phyloP scores from a whole-genome alignment of 106 monocot genomes.

The Dendrobium huoshanense region DNA sequence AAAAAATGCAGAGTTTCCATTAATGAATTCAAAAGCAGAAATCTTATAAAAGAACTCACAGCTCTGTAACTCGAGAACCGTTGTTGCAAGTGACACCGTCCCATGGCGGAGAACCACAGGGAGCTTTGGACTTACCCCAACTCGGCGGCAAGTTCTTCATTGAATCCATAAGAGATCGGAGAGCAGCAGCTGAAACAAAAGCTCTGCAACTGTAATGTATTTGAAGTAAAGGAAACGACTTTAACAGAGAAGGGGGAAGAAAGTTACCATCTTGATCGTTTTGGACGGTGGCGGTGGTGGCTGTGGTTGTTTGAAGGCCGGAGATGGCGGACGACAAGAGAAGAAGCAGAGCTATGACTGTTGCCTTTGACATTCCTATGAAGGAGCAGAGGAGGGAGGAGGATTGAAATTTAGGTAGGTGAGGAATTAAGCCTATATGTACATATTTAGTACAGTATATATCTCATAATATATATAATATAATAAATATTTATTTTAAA shows the following conservation, averaged over 20 bases:
- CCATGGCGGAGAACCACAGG: conserved; percentile 32
- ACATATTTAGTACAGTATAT: too few species aligned
- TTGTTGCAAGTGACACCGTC: conserved; percentile 28
- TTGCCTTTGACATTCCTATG: not conserved
- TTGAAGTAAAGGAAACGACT: not conserved
- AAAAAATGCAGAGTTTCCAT: not conserved
- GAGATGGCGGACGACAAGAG: not conserved
- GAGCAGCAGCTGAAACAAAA: conserved; percentile 28
- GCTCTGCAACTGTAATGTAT: not conserved
- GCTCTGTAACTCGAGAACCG: conserved; percentile 21
- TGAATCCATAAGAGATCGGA: conserved; percentile 17
- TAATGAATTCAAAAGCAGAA: not conserved
- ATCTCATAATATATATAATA: too few species aligned
- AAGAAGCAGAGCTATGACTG: not conserved
- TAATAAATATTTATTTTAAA: too few species aligned
- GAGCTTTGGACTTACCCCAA: conserved; percentile 32
- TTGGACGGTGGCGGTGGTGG: not conserved
- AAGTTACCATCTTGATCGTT: not conserved
- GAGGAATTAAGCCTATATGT: not conserved
- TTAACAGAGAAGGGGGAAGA: not conserved
- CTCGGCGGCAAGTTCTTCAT: conserved; percentile 38
- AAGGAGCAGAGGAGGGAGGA: not conserved
- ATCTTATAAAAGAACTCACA: conserved; percentile 17
- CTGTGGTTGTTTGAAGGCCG: not conserved
- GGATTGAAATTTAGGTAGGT: not conserved